phyloP scores from a whole-genome alignment of 305 asterid species.

The Solanum hybrid region DNA sequence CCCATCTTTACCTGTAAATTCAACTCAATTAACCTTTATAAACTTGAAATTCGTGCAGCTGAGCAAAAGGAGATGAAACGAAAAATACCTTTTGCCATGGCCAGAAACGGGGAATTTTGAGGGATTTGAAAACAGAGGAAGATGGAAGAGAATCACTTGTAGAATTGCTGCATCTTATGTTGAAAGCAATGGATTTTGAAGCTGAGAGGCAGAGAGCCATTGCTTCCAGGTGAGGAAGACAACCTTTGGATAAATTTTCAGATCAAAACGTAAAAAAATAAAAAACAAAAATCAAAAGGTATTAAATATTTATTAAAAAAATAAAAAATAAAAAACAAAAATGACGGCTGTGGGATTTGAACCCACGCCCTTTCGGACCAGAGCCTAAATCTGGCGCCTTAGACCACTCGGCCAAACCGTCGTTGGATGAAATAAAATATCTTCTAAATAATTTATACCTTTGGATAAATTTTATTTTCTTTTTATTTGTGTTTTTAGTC shows the following conservation, averaged over 20 bases:
- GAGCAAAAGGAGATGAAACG: background rate
- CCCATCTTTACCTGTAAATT: slow-evolving; percentile 61
- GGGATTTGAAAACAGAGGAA: slow-evolving; percentile 33
- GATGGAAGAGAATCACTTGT: slow-evolving; percentile 28
- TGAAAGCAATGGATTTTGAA: slow-evolving; percentile 13
- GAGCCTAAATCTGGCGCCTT: slow-evolving; percentile 99
- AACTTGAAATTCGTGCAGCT: background rate
- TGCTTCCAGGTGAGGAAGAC: background rate
- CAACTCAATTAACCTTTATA: background rate
- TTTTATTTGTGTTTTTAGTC: background rate
- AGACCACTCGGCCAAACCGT: slow-evolving; percentile 36
- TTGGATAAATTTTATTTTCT: accelerated
- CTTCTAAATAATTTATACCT: background rate
- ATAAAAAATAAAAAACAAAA: no score
- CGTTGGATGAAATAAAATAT: accelerated
- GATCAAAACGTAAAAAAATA: no score
- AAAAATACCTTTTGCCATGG: slow-evolving; percentile 72
- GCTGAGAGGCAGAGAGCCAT: slow-evolving; percentile 35
- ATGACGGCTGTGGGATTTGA: slow-evolving; percentile 58
- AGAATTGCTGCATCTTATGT: slow-evolving; percentile 30
- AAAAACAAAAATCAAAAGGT: no score
- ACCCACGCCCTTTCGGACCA: slow-evolving; percentile 99
- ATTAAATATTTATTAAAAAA: no score
- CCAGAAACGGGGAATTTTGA: slow-evolving; percentile 71
- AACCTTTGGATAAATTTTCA: no score